phyloP scores from a whole-genome alignment of 345 rosid species.

The Gossypioides kirkii region DNA sequence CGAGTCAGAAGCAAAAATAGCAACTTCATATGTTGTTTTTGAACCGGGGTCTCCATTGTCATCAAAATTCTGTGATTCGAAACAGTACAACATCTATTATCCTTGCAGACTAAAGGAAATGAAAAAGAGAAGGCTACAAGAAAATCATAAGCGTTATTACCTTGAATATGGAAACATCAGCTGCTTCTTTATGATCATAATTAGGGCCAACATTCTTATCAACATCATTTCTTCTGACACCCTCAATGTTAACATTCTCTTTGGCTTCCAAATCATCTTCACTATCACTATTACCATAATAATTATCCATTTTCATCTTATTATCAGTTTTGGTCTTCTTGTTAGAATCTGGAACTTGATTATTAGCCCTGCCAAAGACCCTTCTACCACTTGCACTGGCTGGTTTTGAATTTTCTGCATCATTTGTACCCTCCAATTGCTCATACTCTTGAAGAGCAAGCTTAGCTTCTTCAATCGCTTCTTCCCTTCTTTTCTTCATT shows the following conservation, averaged over 20 bases:
- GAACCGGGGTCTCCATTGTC: constrained; percentile 44
- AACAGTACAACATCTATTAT: constrained; percentile 13
- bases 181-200: neutral
- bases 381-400: constrained; percentile 58
- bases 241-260: constrained; percentile 31
- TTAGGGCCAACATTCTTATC: constrained; percentile 27
- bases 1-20: constrained; percentile 61
- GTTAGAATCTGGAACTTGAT: constrained; percentile 33
- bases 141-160: constrained; percentile 26
- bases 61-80: constrained; percentile 39
- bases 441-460: constrained; percentile 77
- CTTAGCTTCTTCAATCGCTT: constrained; percentile 68
- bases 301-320: constrained; percentile 31
- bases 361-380: constrained; percentile 64
- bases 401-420: constrained; percentile 29
- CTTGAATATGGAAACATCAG: constrained; percentile 29
- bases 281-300: constrained; percentile 52
- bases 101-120: neutral
- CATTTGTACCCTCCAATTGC: constrained; percentile 45
- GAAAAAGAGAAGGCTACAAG: constrained; percentile 6
- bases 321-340: constrained; percentile 32
- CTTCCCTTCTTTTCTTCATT: constrained; percentile 61
- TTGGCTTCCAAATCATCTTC: constrained; percentile 49
- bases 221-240: constrained; percentile 23
- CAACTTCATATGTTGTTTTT: constrained; percentile 78